A percentile compares a stretch with the other conserved stretches of the same genome.
These are phyloP conservation scores for Ulvella scutata DNA, from an alignment of 139 green algal species.

Conservation along the genomic window DNA sequence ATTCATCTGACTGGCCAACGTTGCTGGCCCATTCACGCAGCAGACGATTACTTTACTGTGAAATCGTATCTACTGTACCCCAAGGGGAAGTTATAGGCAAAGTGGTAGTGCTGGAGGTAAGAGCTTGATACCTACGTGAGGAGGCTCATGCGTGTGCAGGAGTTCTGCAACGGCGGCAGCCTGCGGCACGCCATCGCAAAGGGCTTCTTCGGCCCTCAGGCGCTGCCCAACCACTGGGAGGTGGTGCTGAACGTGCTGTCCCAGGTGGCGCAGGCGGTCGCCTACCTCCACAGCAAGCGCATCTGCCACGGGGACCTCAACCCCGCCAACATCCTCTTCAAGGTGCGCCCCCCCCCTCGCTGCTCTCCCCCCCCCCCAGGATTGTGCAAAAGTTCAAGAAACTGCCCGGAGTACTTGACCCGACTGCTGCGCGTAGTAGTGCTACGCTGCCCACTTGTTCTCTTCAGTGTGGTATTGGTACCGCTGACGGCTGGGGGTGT, in stretches of 20 bases:
- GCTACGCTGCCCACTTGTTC: neutral
- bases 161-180: neutral
- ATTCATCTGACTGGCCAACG: no score
- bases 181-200: neutral
- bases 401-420: no score
- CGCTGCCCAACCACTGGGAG: neutral
- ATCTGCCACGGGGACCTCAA: conserved; percentile 3
- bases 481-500: neutral
- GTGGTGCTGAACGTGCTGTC: neutral
- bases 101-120: no score
- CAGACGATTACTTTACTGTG: no score
- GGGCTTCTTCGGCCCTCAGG: neutral
- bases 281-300: neutral
- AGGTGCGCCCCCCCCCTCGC: neutral
- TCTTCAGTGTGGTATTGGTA: neutral
- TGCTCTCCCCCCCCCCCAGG: no score
- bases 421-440: no score
- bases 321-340: conserved; percentile 1
- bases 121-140: neutral
- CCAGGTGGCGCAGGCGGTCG: neutral
- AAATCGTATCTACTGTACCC: no score
- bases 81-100: no score
- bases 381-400: no score
- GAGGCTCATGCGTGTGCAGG: neutral
- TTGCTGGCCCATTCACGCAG: no score